Evolutionary conservation across 1,284 basidiomycete genomes (phyloP).

Genomic region (Melampsora larici-populina): DNA sequence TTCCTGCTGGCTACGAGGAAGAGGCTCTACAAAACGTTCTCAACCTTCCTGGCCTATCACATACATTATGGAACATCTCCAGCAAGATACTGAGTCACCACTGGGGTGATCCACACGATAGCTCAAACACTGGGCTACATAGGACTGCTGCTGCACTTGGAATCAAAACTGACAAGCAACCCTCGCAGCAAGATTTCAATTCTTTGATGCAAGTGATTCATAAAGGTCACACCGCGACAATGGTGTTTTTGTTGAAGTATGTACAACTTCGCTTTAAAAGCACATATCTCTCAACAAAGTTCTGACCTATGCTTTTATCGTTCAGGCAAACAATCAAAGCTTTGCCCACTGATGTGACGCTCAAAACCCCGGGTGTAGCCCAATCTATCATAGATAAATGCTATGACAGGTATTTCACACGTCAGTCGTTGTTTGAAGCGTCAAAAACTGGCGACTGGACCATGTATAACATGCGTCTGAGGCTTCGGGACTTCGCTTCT

Average conservation of each 20-base stretch:
- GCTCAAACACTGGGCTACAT: conserved; percentile 1
- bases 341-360: neutral
- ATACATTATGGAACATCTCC: conserved; percentile 20
- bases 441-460: too few relatives aligned
- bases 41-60: neutral
- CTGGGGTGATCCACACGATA: conserved; percentile 11
- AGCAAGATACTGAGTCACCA: neutral
- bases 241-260: conserved; percentile 6
- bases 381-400: neutral
- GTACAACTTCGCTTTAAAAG: neutral
- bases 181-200: too few relatives aligned
- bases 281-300: neutral
- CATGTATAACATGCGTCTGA: neutral
- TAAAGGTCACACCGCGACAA: too few relatives aligned
- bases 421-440: neutral
- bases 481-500: neutral
- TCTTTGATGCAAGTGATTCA: conserved; percentile 17
- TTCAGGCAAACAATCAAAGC: neutral
- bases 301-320: neutral
- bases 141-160: neutral
- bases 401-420: neutral
- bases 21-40: conserved; percentile 1
- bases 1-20: neutral
- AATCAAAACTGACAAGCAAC: neutral
- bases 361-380: neutral